These are phyloP conservation scores for Aschersonia sp. DNA, from an alignment of 2,329 filamentous ascomycete genomes.

Conservation along the genomic window DNA sequence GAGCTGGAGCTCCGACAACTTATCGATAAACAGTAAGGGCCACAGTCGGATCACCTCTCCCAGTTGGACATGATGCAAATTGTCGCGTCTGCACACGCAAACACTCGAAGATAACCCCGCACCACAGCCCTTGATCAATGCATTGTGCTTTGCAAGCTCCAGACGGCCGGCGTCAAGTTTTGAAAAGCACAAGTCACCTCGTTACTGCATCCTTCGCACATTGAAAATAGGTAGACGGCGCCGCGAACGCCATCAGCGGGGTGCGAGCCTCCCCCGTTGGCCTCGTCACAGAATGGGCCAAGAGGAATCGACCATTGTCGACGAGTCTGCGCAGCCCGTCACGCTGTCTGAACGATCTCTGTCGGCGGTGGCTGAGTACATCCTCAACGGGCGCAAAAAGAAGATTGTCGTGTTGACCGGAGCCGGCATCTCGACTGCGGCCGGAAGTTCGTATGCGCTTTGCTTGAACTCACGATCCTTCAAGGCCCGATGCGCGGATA, in stretches of 20 bases:
- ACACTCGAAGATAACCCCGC: no score
- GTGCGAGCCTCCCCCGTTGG: conserved; percentile 17
- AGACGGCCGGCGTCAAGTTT: no score
- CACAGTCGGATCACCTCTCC: no score
- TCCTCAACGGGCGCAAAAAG: conserved; percentile 52
- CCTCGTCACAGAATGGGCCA: conserved; percentile 61
- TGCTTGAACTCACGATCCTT: neutral
- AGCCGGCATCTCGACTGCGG: conserved; percentile 71
- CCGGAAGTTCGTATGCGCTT: conserved; percentile 34
- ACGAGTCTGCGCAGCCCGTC: conserved; percentile 46
- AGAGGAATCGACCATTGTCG: conserved; percentile 53
- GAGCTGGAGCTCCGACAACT: no score
- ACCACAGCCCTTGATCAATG: no score
- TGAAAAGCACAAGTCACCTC: no score
- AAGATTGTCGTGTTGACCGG: conserved; percentile 81
- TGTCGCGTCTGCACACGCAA: no score
- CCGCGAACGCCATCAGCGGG: conserved; percentile 19
- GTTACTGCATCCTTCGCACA: no score
- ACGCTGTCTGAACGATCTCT: conserved; percentile 57
- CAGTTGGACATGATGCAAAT: no score
- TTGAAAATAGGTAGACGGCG: conserved; percentile 24
- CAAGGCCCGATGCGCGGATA: neutral
- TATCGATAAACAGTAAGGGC: no score
- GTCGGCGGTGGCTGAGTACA: conserved; percentile 64
- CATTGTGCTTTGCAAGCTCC: no score